These are phyloP conservation scores for Phyllachora maydis DNA, from an alignment of 2,329 filamentous ascomycete genomes.

Conservation along the genomic window DNA sequence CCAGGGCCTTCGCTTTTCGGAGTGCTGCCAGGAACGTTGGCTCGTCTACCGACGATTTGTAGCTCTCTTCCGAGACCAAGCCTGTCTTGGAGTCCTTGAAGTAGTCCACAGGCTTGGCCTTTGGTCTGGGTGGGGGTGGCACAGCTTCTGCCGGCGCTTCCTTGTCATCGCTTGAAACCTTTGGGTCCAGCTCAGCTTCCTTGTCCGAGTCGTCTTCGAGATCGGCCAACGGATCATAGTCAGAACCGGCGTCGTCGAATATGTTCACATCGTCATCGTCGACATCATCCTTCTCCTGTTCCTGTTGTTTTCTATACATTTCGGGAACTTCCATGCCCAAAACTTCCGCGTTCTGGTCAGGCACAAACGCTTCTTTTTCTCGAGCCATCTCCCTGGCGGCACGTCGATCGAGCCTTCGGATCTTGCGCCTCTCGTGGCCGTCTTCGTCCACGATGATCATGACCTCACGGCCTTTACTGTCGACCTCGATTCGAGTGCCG, in stretches of 20 bases:
- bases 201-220: constrained; percentile 26
- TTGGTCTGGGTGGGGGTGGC: constrained; percentile 22
- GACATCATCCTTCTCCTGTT: constrained; percentile 20
- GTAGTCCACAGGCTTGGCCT: constrained; percentile 25
- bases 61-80: constrained; percentile 28
- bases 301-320: constrained; percentile 25
- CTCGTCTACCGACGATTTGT: constrained; percentile 42
- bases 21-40: constrained; percentile 67
- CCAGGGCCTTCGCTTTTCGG: constrained; percentile 57
- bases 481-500: constrained; percentile 36
- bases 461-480: constrained; percentile 39
- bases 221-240: constrained; percentile 46
- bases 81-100: constrained; percentile 37
- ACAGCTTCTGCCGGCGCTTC: constrained; percentile 12
- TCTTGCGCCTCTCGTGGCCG: constrained; percentile 43
- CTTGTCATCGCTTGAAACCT: constrained; percentile 5
- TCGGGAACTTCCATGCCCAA: constrained; percentile 48
- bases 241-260: constrained; percentile 43
- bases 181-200: constrained; percentile 11
- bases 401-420: constrained; percentile 27
- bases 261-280: constrained; percentile 39
- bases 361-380: constrained; percentile 21
- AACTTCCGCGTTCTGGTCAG: constrained; percentile 32
- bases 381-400: constrained; percentile 12
- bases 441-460: constrained; percentile 46